Evolutionary conservation across 371 early-diverging fungal species (phyloP), one percentile per base, ranked within the genome.

Genomic region (Haplosporangium sp.): DNA sequence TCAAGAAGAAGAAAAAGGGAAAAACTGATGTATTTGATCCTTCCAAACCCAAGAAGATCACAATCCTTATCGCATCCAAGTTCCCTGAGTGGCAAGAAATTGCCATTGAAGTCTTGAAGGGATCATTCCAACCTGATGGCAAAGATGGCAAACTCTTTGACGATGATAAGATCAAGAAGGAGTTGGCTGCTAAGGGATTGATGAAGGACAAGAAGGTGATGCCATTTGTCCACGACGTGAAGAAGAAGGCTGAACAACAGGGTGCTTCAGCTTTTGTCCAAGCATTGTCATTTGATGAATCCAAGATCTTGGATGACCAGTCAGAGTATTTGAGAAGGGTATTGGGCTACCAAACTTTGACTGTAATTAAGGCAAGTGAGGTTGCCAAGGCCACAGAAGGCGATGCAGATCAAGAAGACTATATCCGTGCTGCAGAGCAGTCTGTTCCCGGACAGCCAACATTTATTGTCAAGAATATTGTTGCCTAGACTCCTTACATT

Each of bases 11-110:
- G 77, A 91, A 94, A 85, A 94, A 94, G 88, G 88, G 89, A 58
- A 90, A 89, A 84, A 75, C 81, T 2, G 86, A 84, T 37, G 85
- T 84, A 34, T 91, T 92, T 78, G 87, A 91, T 52, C 89, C 92
- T 11, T 85, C 85, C 37, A 89, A 85, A 61, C 90, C 90, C 72
- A 95, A 94, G 85, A 79, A 89, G 38, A 86, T 96, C 62, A 92
- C 89, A 65, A 84, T 98, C 63, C 91, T 88, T 79, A 90, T 94
- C 63, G 95, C 97, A 15, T 83, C 82, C 67, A 84, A 88, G 69
- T 97, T 94, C 93, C 98, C 99, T 45, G 93, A 91, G 69, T 98
- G 98, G 98, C 98, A 99, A 86, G 94, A 94, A 66, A 88, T 86
- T 3, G 87, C 90, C 42, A 87, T 99, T 52, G 86, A 83, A 4